Evolutionary conservation across 306 rosid genomes (phyloP).

Genomic region (Comarum palustre): DNA sequence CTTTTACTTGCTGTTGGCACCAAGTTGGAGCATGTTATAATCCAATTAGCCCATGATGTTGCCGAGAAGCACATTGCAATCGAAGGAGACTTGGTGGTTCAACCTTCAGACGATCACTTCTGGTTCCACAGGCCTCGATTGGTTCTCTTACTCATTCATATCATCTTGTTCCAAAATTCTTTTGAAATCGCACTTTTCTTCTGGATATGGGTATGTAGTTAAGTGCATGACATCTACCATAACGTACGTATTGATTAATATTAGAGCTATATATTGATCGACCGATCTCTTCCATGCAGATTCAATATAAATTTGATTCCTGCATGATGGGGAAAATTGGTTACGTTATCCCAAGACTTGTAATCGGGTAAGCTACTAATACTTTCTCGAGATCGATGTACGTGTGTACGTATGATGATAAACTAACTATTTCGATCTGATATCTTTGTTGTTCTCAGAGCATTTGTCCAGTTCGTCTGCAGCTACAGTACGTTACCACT

Average conservation of each 20-base stretch:
- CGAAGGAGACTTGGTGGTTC: conserved; percentile 33
- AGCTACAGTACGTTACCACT: conserved; percentile 39
- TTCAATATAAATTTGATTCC: conserved; percentile 33
- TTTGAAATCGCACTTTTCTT: conserved; percentile 38
- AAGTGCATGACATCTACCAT: background rate
- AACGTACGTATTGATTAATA: background rate
- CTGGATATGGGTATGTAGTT: conserved; percentile 36
- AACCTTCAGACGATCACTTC: conserved; percentile 37
- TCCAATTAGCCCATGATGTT: conserved; percentile 32
- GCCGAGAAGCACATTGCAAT: conserved; percentile 38
- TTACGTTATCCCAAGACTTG: conserved; percentile 33
- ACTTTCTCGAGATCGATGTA: too few relatives aligned
- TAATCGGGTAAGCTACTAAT: conserved; percentile 28
- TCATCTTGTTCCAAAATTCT: conserved; percentile 37
- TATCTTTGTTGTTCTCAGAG: conserved; percentile 5
- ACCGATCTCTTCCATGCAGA: conserved; percentile 25
- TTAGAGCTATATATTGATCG: background rate
- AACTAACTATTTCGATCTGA: background rate
- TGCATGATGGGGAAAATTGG: conserved; percentile 36
- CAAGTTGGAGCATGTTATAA: conserved; percentile 36
- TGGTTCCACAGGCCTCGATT: conserved; percentile 32
- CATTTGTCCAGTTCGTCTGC: conserved; percentile 32
- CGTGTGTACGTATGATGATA: background rate
- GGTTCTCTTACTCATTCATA: conserved; percentile 31
- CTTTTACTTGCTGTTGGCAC: conserved; percentile 37